A percentile compares a stretch with the other conserved stretches of the same genome.
Evolutionary conservation across 1,139 yeast genomes (phyloP).

Genomic region (Yamadazyma spencermartinsiae): DNA sequence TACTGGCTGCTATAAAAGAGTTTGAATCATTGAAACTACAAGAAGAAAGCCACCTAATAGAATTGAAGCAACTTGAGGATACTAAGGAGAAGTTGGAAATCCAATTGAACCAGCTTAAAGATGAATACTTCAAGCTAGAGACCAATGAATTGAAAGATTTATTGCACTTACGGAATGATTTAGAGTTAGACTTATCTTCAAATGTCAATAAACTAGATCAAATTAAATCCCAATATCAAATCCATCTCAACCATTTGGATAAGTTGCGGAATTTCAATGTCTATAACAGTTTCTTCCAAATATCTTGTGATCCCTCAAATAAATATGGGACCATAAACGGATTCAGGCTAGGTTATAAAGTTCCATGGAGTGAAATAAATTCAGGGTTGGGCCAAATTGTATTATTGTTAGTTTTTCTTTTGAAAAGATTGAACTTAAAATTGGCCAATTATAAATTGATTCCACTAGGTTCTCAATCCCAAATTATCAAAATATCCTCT

Average conservation of each 20-base stretch:
- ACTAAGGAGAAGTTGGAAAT: constrained; percentile 39
- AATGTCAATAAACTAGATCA: constrained; percentile 57
- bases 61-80: constrained; percentile 47
- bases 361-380: constrained; percentile 90
- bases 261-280: constrained; percentile 73
- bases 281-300: constrained; percentile 76
- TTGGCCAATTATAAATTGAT: constrained; percentile 62
- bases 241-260: constrained; percentile 65
- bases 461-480: constrained; percentile 86
- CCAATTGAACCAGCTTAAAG: constrained; percentile 38
- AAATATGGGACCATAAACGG: constrained; percentile 88
- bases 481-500: constrained; percentile 55
- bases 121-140: constrained; percentile 40
- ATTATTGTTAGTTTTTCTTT: constrained; percentile 64
- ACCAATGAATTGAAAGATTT: constrained; percentile 44
- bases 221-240: constrained; percentile 60
- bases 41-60: constrained; percentile 40
- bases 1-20: constrained; percentile 42
- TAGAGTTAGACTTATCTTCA: constrained; percentile 49
- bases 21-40: constrained; percentile 30
- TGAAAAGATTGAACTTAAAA: constrained; percentile 55
- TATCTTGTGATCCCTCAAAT: constrained; percentile 67
- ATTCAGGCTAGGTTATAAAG: constrained; percentile 67
- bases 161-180: constrained; percentile 48
- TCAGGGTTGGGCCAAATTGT: constrained; percentile 90